Evolutionary conservation across 495 filamentous ascomycete species (phyloP).

Genomic region (Daldinia vernicosa): DNA sequence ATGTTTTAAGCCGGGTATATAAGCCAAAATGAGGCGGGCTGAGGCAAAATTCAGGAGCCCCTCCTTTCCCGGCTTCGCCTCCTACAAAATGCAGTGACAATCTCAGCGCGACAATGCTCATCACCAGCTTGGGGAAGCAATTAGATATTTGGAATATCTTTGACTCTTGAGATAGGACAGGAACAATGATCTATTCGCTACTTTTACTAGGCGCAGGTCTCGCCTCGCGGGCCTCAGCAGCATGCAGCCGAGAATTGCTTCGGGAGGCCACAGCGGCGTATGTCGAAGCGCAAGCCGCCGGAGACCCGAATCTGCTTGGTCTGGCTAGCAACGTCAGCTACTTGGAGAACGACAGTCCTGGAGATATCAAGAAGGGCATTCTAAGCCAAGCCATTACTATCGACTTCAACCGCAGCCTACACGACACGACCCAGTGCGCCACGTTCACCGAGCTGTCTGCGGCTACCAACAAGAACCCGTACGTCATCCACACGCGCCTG

Average conservation of each 20-base stretch:
- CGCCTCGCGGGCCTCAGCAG: slow-evolving; percentile 33
- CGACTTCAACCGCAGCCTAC: slow-evolving; percentile 50
- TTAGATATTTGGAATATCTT: background rate
- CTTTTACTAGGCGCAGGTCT: slow-evolving; percentile 27
- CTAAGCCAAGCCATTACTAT: slow-evolving; percentile 50
- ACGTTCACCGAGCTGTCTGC: slow-evolving; percentile 53
- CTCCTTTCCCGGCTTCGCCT: slow-evolving; percentile 25
- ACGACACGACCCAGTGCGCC: slow-evolving; percentile 54
- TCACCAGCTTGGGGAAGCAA: background rate
- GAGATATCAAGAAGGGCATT: slow-evolving; percentile 43
- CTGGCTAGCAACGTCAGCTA: slow-evolving; percentile 39
- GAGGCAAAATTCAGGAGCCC: slow-evolving; percentile 34
- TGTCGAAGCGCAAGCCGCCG: slow-evolving; percentile 38
- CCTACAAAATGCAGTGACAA: slow-evolving; percentile 32
- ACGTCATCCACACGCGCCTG: slow-evolving; percentile 53
- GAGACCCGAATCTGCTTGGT: slow-evolving; percentile 15
- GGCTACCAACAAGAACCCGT: slow-evolving; percentile 47
- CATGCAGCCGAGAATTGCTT: slow-evolving; percentile 38
- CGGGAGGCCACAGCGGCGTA: slow-evolving; percentile 40
- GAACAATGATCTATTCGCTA: slow-evolving; percentile 27
- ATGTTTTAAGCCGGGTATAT: slow-evolving; percentile 39
- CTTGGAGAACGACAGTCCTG: slow-evolving; percentile 44
- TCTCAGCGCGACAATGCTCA: slow-evolving; percentile 2
- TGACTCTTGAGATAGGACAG: slow-evolving; percentile 1
- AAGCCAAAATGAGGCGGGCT: slow-evolving; percentile 37